A percentile compares a stretch with the other conserved stretches of the same genome.
These are phyloP conservation scores for Kalanchoe fedtschenkoi DNA, from an alignment of 164 flowering plant species.

Conservation along the genomic window DNA sequence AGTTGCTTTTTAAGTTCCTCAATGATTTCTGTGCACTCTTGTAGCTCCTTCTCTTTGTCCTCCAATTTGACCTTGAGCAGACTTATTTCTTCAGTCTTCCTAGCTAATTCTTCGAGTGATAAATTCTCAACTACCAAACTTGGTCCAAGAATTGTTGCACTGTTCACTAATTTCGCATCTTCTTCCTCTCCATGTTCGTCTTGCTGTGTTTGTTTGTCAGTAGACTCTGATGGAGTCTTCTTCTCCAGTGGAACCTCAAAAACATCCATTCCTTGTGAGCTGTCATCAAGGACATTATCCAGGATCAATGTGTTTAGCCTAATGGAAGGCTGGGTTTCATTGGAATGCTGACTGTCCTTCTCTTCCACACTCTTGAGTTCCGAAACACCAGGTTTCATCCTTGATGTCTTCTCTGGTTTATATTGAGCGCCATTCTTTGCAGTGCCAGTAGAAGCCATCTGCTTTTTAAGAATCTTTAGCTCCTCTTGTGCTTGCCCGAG, in stretches of 20 bases:
- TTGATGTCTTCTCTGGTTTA: slow-evolving; percentile 37
- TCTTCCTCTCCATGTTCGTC: slow-evolving; percentile 15
- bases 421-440: slow-evolving; percentile 66
- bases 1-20: slow-evolving; percentile 33
- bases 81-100: slow-evolving; percentile 35
- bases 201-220: background rate
- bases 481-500: slow-evolving; percentile 75
- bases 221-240: slow-evolving; percentile 10
- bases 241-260: slow-evolving; percentile 52
- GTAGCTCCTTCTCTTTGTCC: slow-evolving; percentile 45
- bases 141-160: slow-evolving; percentile 14
- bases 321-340: slow-evolving; percentile 15
- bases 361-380: slow-evolving; percentile 8
- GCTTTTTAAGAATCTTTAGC: slow-evolving; percentile 60
- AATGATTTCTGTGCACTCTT: slow-evolving; percentile 22
- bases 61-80: slow-evolving; percentile 34
- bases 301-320: slow-evolving; percentile 1
- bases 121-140: slow-evolving; percentile 22
- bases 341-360: slow-evolving; percentile 15
- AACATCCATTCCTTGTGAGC: slow-evolving; percentile 53
- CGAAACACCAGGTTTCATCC: slow-evolving; percentile 12
- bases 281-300: slow-evolving; percentile 20
- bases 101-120: slow-evolving; percentile 17
- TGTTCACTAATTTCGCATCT: slow-evolving; percentile 17
- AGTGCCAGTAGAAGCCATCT: slow-evolving; percentile 59